Conservation (phyloP, 441 rosid genomes). For the Macaranga tanarius region DNA sequence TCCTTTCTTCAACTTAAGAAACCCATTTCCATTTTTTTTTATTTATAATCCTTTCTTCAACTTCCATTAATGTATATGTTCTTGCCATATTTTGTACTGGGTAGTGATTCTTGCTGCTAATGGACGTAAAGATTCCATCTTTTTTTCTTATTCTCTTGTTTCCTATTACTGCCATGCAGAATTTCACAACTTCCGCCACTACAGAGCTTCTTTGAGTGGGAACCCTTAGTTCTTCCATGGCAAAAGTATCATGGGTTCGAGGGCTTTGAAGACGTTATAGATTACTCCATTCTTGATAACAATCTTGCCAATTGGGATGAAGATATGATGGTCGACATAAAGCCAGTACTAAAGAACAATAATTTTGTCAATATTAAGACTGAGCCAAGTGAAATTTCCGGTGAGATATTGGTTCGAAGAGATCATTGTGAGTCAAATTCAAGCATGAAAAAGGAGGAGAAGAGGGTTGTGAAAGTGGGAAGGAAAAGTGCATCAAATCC, state of each 20-base stretch:
- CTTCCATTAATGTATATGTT: too few species aligned
- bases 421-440: not conserved
- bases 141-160: not conserved
- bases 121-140: not conserved
- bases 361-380: too few species aligned
- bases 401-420: not conserved
- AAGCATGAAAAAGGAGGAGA: slow-evolving; percentile 9
- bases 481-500: slow-evolving; percentile 22
- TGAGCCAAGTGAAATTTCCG: too few species aligned
- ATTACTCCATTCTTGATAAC: not conserved
- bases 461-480: slow-evolving; percentile 13
- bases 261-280: slow-evolving; percentile 24
- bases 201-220: slow-evolving; percentile 21
- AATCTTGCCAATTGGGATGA: not conserved
- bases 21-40: not conserved
- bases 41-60: not conserved
- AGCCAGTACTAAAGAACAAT: too few species aligned
- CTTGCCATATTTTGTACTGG: too few species aligned
- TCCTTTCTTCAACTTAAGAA: not conserved
- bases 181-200: slow-evolving; percentile 27
- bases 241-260: slow-evolving; percentile 1
- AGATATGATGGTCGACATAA: not conserved
- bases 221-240: not conserved
- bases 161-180: slow-evolving; percentile 23
- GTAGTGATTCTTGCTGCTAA: too few species aligned